Base-by-base conservation (phyloP, 78 protist genomes). In the Goniomonas avonlea region DNA sequence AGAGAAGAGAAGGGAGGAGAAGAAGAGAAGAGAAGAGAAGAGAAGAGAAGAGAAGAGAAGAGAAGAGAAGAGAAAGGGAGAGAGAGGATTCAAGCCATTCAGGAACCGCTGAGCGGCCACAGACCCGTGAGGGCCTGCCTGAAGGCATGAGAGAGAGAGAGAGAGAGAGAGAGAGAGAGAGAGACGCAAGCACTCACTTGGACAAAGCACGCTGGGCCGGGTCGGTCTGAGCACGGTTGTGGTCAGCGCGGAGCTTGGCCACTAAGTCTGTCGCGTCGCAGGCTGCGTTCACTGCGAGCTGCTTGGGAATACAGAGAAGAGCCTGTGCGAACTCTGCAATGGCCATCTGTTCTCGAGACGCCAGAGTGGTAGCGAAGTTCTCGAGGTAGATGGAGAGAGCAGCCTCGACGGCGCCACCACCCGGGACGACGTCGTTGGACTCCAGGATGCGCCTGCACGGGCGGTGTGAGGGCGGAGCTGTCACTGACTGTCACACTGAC, bases 351-450 rank as follows among this genome's bases (percentile, higher is more conserved):
- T 37, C 65, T 21, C 29, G 39, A 20, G 73, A 59, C 11, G 71
- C 86, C 20, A 96, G 83, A 7, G 96, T 82, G 29, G 47, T 45
- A 17, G 99, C 98, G 43, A 82, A 90, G 76, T 86, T 77, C 81
- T 97, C 99, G 43, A 98, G 87, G 87, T 93, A 90, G 63, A 96
- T 82, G 25, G 92, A 81, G 38, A 97, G 97, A 25, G 98, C 98
- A 4, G 96, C 43, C 82, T 98, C 99, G 45, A 95, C 97, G n/a
- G 97, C 91, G 27, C 99, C 99, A 41, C 95, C 95, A 15, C 95
- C 91, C 7, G 85, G 80, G 11, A 91, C 82, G 34, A 56, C 65
- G 23, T 63, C 71, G 45, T 63, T 63, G 39, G 37, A n/a, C 45
- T 63, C 71, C 23, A 63, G 71, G 35, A 63, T 43, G 29, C 71